phyloP scores from a whole-genome alignment of 495 filamentous ascomycete species.

The Margaritispora aquatica region DNA sequence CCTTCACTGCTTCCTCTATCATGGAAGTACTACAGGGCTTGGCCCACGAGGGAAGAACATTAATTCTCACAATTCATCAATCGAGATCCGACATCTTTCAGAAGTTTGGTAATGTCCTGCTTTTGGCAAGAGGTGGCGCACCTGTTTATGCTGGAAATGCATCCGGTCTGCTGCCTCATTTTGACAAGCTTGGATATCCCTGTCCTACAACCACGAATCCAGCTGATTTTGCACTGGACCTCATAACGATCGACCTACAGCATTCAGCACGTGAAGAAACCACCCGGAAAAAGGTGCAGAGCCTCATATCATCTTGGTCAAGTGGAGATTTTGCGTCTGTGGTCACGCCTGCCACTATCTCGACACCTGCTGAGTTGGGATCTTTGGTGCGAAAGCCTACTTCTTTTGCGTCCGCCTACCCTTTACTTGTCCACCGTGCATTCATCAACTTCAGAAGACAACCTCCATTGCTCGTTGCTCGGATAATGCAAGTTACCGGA shows the following conservation, averaged over 20 bases:
- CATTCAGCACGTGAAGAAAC: slow-evolving; percentile 49
- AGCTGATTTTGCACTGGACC: slow-evolving; percentile 68
- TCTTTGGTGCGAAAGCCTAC: slow-evolving; percentile 54
- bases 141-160: slow-evolving; percentile 61
- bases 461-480: slow-evolving; percentile 54
- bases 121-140: slow-evolving; percentile 61
- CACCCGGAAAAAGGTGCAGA: slow-evolving; percentile 51
- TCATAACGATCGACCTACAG: slow-evolving; percentile 69
- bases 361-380: slow-evolving; percentile 65
- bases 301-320: slow-evolving; percentile 49
- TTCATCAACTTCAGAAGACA: slow-evolving; percentile 62
- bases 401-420: slow-evolving; percentile 55
- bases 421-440: slow-evolving; percentile 55
- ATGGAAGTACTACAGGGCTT: slow-evolving; percentile 62
- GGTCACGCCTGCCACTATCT: slow-evolving; percentile 35
- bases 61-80: slow-evolving; percentile 72
- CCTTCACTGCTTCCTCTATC: slow-evolving; percentile 69
- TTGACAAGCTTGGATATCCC: slow-evolving; percentile 48
- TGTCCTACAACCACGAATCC: slow-evolving; percentile 65
- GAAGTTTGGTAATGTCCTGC: slow-evolving; percentile 61
- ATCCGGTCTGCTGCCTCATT: slow-evolving; percentile 59
- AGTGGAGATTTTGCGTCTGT: slow-evolving; percentile 28
- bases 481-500: slow-evolving; percentile 61
- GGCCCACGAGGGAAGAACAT: slow-evolving; percentile 65
- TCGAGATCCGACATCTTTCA: slow-evolving; percentile 65